phyloP scores from a whole-genome alignment of 1,139 yeast species.

The Taphrina sp. region DNA sequence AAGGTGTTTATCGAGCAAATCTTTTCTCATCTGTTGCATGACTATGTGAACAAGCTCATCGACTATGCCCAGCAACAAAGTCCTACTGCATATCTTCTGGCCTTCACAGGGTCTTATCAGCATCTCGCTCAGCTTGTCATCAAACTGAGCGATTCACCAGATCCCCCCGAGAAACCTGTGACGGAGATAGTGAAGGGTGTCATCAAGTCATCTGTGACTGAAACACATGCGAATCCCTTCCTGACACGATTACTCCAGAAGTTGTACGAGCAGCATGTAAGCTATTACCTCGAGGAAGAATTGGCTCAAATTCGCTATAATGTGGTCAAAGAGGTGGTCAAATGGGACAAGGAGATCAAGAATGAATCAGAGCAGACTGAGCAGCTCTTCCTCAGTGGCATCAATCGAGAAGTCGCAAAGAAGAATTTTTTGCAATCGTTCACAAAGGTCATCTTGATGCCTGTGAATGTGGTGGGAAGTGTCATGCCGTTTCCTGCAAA shows the following conservation, averaged over 20 bases:
- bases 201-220: slow-evolving; percentile 2
- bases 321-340: slow-evolving; percentile 42
- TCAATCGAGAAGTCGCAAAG: slow-evolving; percentile 48
- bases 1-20: slow-evolving; percentile 43
- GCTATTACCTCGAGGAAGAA: slow-evolving; percentile 48
- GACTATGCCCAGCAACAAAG: slow-evolving; percentile 39
- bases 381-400: slow-evolving; percentile 48
- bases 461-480: slow-evolving; percentile 40
- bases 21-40: slow-evolving; percentile 45
- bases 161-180: neutral
- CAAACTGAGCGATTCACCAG: slow-evolving; percentile 5
- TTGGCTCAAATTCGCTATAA: slow-evolving; percentile 44
- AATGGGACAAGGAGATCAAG: slow-evolving; percentile 43
- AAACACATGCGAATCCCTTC: neutral
- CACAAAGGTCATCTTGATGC: slow-evolving; percentile 49
- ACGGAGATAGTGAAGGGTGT: slow-evolving; percentile 5
- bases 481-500: slow-evolving; percentile 37
- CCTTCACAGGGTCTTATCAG: slow-evolving; percentile 35
- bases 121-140: slow-evolving; percentile 15
- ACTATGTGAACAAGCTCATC: slow-evolving; percentile 43
- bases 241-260: slow-evolving; percentile 7
- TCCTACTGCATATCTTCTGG: slow-evolving; percentile 39
- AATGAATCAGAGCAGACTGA: slow-evolving; percentile 42
- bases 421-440: slow-evolving; percentile 56
- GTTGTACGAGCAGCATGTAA: slow-evolving; percentile 50